Conservation (phyloP, 2,329 filamentous ascomycete genomes). For the Celoporthe dispersa region DNA sequence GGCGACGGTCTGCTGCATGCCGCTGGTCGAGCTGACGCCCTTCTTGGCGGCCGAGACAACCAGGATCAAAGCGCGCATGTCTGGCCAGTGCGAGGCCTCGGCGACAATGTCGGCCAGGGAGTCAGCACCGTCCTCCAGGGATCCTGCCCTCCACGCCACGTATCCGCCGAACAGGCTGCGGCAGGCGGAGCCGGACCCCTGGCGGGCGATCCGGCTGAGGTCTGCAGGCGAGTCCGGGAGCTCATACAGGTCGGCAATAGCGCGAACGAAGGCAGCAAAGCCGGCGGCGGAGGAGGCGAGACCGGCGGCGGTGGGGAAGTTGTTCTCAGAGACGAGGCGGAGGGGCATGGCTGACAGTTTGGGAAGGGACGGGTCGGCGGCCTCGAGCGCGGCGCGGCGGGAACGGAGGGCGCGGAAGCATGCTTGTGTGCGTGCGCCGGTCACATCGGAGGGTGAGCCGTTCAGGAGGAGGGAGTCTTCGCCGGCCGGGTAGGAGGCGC, state of each 20-base stretch:
- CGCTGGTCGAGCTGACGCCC: conserved; percentile 86
- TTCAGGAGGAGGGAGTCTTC: conserved; percentile 82
- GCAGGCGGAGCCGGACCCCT: conserved; percentile 94
- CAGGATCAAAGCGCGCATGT: conserved; percentile 90
- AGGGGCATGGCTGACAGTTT: conserved; percentile 79
- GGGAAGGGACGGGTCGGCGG: conserved; percentile 72
- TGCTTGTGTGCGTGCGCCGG: conserved; percentile 87
- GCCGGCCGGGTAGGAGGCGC: conserved; percentile 61
- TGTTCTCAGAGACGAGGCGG: conserved; percentile 93
- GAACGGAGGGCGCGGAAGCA: conserved; percentile 86
- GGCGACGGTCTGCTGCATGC: conserved; percentile 96
- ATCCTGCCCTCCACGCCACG: conserved; percentile 89
- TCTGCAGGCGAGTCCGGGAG: conserved; percentile 81
- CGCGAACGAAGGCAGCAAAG: conserved; percentile 75
- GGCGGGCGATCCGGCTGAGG: conserved; percentile 85
- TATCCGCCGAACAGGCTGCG: conserved; percentile 93
- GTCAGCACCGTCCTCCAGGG: conserved; percentile 77
- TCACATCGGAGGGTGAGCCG: conserved; percentile 79
- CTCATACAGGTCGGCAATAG: conserved; percentile 89
- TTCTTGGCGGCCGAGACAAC: conserved; percentile 95
- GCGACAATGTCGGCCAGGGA: conserved; percentile 88
- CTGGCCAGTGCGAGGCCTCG: conserved; percentile 87
- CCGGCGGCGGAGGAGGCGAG: conserved; percentile 75
- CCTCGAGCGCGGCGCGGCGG: conserved; percentile 77
- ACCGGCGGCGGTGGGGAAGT: conserved; percentile 97